A percentile compares a stretch with the other conserved stretches of the same genome.
phyloP scores from a whole-genome alignment of 768 basidiomycete species.

The Xerocomellus amylosporus region DNA sequence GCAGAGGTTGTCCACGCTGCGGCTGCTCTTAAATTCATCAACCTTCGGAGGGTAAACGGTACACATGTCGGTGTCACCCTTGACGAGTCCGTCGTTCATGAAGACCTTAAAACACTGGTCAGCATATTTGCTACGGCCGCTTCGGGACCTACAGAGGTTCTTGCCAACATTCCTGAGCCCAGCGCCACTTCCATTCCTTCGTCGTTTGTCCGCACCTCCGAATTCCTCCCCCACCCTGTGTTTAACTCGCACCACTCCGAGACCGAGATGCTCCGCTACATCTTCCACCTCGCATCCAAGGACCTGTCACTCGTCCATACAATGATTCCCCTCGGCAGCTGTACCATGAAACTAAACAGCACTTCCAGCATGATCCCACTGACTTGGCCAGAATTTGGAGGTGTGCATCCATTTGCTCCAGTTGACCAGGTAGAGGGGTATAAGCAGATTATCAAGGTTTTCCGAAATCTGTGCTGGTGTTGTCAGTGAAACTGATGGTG shows the following conservation, averaged over 20 bases:
- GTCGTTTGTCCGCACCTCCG: constrained; percentile 55
- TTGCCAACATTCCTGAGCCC: constrained; percentile 48
- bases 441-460: constrained; percentile 70
- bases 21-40: constrained; percentile 67
- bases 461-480: not conserved
- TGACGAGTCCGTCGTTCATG: constrained; percentile 82
- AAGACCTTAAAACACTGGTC: constrained; percentile 72
- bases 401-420: constrained; percentile 92
- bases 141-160: constrained; percentile 44
- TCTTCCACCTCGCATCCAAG: constrained; percentile 90
- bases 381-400: constrained; percentile 89
- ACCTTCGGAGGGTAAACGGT: constrained; percentile 76
- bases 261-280: constrained; percentile 97
- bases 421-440: constrained; percentile 89
- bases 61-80: constrained; percentile 82
- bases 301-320: constrained; percentile 93
- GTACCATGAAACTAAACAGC: constrained; percentile 98
- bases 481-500: constrained; percentile 7
- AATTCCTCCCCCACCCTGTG: constrained; percentile 80
- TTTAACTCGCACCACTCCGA: constrained; percentile 98
- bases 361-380: constrained; percentile 97
- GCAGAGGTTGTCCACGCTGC: constrained; percentile 65
- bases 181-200: constrained; percentile 47
- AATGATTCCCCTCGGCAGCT: constrained; percentile 95
- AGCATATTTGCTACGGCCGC: constrained; percentile 77